Base-by-base conservation (phyloP, 208 protist genomes). In the Acanthamoeba divionensis region DNA sequence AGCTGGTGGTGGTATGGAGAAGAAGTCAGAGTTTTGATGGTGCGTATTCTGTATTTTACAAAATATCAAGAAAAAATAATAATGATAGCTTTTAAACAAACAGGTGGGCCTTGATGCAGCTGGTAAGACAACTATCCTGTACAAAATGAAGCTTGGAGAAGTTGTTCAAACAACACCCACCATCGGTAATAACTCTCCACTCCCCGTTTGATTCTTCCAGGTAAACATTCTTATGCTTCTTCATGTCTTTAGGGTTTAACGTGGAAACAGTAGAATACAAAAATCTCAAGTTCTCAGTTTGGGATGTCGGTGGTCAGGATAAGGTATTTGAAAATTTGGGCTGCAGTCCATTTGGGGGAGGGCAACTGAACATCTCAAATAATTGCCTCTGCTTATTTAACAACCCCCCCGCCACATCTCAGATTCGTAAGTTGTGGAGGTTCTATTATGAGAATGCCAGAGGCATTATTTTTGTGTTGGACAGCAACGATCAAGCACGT, bases 31-130 rank as follows among this genome's bases (percentile, higher is more conserved):
- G 71, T 82, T 12, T 24, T 82, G 13, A 82, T 82, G 71, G 71
- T 82, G 60, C 3, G 10, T 9, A 24, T 9, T 31, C 9, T 67
- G 7, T 18, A 10, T 31, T 18, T 31, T 31, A n/a, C n/a, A 12
- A 18, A 18, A 65, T 18, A 38, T 24, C 57, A 6, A 24, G 12
- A 0, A n/a, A n/a, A n/a, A n/a, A n/a, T n/a, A n/a, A n/a, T n/a
- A n/a, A n/a, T n/a, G n/a, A n/a, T n/a, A n/a, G n/a, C n/a, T n/a
- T n/a, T n/a, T n/a, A n/a, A n/a, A n/a, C n/a, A n/a, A 13, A 9
- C n/a, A 82, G 97, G 95, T 99, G 13, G 98, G 98, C 29, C 95
- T 99, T 29, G 98, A 99, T 95, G 98, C 96, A 63, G 97, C 98
- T 13, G 98, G 98, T 82, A 99, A 99, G 94, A 99, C 98, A 13